Evolutionary conservation across 2,329 filamentous ascomycete species (phyloP).

Genomic region (Pochonia chlamydosporia): DNA sequence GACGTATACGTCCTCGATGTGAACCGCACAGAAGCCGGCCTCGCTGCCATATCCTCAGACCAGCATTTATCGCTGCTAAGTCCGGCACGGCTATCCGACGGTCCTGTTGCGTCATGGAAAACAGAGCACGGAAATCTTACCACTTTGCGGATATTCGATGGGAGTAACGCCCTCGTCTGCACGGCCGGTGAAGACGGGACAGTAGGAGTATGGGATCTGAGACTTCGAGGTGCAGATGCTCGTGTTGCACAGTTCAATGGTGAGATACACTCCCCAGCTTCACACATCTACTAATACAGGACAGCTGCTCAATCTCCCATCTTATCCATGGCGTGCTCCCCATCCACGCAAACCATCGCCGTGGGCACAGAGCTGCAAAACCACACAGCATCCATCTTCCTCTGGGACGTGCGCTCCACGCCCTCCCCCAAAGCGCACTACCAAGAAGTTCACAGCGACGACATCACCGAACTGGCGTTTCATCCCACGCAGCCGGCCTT

Average conservation of each 20-base stretch:
- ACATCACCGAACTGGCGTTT: slow-evolving; percentile 54
- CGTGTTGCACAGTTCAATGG: slow-evolving; percentile 39
- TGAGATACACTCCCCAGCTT: slow-evolving; percentile 26
- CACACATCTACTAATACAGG: no score
- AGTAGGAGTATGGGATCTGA: slow-evolving; percentile 61
- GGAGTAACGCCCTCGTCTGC: slow-evolving; percentile 47
- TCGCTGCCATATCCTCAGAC: slow-evolving; percentile 64
- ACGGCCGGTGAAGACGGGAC: slow-evolving; percentile 69
- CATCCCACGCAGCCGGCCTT: slow-evolving; percentile 55
- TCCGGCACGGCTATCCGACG: slow-evolving; percentile 46
- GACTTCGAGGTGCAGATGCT: slow-evolving; percentile 34
- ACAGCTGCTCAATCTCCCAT: slow-evolving; percentile 48
- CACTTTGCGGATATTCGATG: slow-evolving; percentile 52
- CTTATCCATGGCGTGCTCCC: slow-evolving; percentile 58
- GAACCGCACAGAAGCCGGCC: slow-evolving; percentile 40
- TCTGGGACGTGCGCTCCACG: slow-evolving; percentile 56
- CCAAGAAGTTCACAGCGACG: slow-evolving; percentile 61
- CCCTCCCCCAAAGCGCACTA: slow-evolving; percentile 46
- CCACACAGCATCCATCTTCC: slow-evolving; percentile 52
- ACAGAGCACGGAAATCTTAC: slow-evolving; percentile 59
- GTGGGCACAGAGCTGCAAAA: slow-evolving; percentile 69
- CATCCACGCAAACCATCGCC: slow-evolving; percentile 53
- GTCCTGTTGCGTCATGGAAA: slow-evolving; percentile 41
- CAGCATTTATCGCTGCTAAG: slow-evolving; percentile 63
- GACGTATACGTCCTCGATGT: slow-evolving; percentile 56